These are phyloP conservation scores for Cucurbita moschata DNA, from an alignment of 306 rosid species.

Conservation along the genomic window DNA sequence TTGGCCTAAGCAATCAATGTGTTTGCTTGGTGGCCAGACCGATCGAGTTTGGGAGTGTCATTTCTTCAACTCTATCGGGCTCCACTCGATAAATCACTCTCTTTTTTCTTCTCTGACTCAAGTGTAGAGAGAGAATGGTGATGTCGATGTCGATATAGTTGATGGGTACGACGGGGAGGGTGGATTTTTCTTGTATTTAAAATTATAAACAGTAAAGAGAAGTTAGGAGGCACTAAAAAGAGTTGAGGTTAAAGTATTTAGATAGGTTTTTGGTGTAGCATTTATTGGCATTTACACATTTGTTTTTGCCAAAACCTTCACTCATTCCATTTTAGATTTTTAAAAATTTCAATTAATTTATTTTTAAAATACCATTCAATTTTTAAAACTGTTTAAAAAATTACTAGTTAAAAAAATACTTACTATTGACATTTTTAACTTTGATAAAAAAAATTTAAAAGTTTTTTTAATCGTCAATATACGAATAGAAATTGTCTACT, in stretches of 20 bases:
- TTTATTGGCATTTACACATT: not conserved
- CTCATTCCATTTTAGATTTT: not conserved
- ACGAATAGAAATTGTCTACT: too few species aligned
- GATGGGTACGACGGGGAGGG: not conserved
- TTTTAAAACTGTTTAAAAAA: too few species aligned
- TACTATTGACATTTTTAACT: too few species aligned
- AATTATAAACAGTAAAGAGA: not conserved
- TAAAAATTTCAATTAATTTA: not conserved
- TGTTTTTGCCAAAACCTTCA: not conserved
- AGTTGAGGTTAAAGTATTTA: not conserved
- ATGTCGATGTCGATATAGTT: not conserved
- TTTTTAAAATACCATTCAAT: too few species aligned
- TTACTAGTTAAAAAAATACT: too few species aligned
- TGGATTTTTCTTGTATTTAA: not conserved
- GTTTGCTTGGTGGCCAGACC: not conserved
- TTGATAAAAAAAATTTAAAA: too few species aligned
- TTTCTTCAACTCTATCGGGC: not conserved
- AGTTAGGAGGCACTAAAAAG: not conserved
- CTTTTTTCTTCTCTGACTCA: not conserved
- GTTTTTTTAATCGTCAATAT: too few species aligned
- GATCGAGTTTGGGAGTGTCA: not conserved
- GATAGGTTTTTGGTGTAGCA: not conserved
- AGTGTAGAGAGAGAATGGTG: not conserved
- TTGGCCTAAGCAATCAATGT: not conserved
- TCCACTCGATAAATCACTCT: not conserved